Conservation (phyloP, 768 basidiomycete genomes). For the Amyloporia xantha region DNA sequence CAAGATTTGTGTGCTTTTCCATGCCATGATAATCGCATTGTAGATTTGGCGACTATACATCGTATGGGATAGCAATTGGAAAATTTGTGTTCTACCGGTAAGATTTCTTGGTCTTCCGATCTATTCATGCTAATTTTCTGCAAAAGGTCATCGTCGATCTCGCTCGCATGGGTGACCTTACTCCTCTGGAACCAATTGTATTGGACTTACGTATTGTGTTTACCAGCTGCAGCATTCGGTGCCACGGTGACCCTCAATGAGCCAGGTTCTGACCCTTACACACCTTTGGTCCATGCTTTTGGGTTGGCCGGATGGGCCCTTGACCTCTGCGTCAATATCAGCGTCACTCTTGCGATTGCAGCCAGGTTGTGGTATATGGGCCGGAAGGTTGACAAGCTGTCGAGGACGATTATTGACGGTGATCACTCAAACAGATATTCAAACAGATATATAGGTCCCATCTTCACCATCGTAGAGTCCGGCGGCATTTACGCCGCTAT, state of each 20-base stretch:
- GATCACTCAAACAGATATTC: neutral
- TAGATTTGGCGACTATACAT: slow-evolving; percentile 20
- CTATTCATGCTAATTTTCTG: neutral
- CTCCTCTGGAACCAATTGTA: neutral
- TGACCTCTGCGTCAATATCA: slow-evolving; percentile 17
- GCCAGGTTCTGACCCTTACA: neutral
- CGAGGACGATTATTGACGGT: neutral
- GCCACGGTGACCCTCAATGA: neutral
- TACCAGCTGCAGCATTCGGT: neutral
- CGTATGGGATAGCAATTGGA: slow-evolving; percentile 20
- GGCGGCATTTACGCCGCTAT: slow-evolving; percentile 13
- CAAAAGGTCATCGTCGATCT: slow-evolving; percentile 17
- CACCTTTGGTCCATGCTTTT: neutral
- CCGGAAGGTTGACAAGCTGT: neutral
- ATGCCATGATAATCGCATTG: neutral
- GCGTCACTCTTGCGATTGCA: slow-evolving; percentile 19
- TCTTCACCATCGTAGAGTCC: slow-evolving; percentile 18
- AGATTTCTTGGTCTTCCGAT: neutral
- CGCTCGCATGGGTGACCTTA: slow-evolving; percentile 15
- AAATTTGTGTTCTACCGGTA: slow-evolving; percentile 15
- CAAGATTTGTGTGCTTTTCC: slow-evolving; percentile 1
- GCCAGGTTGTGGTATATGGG: slow-evolving; percentile 15
- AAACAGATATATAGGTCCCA: slow-evolving; percentile 8
- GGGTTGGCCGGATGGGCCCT: slow-evolving; percentile 14
- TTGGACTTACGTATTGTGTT: neutral